Percentiles rank a stretch among this genome's conserved stretches.
These are phyloP conservation scores for Geotrichum europaeum DNA, from an alignment of 1,139 yeast species.

Conservation along the genomic window DNA sequence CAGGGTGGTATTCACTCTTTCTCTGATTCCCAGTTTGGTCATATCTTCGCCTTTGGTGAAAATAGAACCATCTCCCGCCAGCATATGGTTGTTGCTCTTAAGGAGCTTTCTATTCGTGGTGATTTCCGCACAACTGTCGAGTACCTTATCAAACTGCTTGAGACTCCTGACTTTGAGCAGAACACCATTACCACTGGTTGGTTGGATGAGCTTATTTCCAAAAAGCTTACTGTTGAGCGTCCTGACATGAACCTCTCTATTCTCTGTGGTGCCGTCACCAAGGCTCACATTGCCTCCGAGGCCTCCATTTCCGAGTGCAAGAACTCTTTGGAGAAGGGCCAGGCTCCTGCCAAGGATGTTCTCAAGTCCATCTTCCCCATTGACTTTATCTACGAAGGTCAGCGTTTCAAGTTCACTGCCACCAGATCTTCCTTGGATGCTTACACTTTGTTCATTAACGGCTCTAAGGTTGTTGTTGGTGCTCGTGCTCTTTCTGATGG, in stretches of 20 bases:
- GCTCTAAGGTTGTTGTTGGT: constrained; percentile 82
- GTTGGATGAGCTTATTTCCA: constrained; percentile 92
- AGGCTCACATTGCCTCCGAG: constrained; percentile 78
- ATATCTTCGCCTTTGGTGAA: constrained; percentile 97
- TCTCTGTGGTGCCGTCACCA: constrained; percentile 94
- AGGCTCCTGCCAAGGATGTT: constrained; percentile 76
- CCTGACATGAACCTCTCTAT: constrained; percentile 90
- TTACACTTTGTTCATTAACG: constrained; percentile 86
- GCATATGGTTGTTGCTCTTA: constrained; percentile 97
- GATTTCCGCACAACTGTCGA: constrained; percentile 97
- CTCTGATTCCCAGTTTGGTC: constrained; percentile 98
- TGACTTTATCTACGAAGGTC: constrained; percentile 92
- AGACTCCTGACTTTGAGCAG: constrained; percentile 93
- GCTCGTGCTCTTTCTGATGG: constrained; percentile 89
- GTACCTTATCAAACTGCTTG: constrained; percentile 86
- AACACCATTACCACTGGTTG: constrained; percentile 97
- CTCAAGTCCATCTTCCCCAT: constrained; percentile 85
- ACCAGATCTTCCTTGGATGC: constrained; percentile 83
- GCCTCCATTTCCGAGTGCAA: constrained; percentile 64
- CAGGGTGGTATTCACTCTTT: constrained; percentile 96
- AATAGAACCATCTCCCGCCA: constrained; percentile 96
- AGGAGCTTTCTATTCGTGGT: constrained; percentile 94
- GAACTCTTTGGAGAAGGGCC: constrained; percentile 83
- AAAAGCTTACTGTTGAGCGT: constrained; percentile 91
- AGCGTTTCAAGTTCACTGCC: constrained; percentile 88